Evolutionary conservation across 1,284 basidiomycete genomes (phyloP).

Genomic region (Meripilus lineatus): DNA sequence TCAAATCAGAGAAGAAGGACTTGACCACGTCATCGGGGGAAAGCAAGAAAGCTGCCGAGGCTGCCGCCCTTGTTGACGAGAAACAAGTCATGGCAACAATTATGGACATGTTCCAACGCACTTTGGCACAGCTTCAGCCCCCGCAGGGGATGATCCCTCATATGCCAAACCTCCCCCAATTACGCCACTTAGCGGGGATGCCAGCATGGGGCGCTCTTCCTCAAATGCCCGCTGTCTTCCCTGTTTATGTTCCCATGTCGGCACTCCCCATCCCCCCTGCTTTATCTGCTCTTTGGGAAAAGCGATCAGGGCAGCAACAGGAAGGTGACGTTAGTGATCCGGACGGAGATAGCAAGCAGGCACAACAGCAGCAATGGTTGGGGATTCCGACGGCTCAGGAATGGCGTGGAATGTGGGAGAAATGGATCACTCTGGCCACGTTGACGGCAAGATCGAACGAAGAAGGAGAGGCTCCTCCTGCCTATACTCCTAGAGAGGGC

Average conservation of each 20-base stretch:
- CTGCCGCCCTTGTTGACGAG: slow-evolving; percentile 38
- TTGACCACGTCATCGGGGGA: slow-evolving; percentile 5
- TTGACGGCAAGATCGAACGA: slow-evolving; percentile 42
- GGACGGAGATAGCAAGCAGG: neutral
- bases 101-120: slow-evolving; percentile 69
- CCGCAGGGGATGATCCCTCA: slow-evolving; percentile 51
- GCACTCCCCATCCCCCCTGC: slow-evolving; percentile 42
- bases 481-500: slow-evolving; percentile 56
- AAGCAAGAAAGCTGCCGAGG: slow-evolving; percentile 21
- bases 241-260: slow-evolving; percentile 67
- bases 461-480: slow-evolving; percentile 52
- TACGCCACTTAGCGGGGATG: slow-evolving; percentile 43
- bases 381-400: slow-evolving; percentile 49
- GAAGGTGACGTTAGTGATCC: slow-evolving; percentile 31
- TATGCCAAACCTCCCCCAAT: slow-evolving; percentile 53
- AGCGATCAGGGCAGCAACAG: slow-evolving; percentile 30
- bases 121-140: slow-evolving; percentile 63
- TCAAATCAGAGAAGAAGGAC: slow-evolving; percentile 7
- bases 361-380: slow-evolving; percentile 33
- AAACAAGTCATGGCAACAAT: slow-evolving; percentile 64
- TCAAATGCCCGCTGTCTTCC: slow-evolving; percentile 76
- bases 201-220: slow-evolving; percentile 64
- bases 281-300: slow-evolving; percentile 42
- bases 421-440: slow-evolving; percentile 56
- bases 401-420: slow-evolving; percentile 66